Evolutionary conservation across 2,329 filamentous ascomycete species (phyloP).

Genomic region (Fusarium dimerum): DNA sequence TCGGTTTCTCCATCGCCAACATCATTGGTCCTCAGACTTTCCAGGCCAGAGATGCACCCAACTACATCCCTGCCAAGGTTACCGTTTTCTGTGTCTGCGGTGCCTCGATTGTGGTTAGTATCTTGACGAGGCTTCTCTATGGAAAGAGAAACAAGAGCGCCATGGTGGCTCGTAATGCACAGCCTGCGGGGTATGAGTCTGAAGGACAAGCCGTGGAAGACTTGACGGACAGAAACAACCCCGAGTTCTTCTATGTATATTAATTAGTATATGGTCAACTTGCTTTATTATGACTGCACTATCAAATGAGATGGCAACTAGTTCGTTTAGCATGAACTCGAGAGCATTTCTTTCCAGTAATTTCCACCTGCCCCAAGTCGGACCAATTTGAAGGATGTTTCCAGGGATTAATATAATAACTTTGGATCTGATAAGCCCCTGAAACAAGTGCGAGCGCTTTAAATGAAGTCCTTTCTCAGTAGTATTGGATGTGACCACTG

Average conservation of each 20-base stretch:
- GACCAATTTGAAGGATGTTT: no score
- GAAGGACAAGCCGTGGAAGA: neutral
- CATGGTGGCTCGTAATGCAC: neutral
- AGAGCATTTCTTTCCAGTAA: no score
- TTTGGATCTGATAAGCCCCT: no score
- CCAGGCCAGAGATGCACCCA: constrained; percentile 44
- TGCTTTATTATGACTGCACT: no score
- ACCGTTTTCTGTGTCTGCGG: constrained; percentile 9
- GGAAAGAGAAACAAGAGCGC: constrained; percentile 10
- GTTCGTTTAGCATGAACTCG: no score
- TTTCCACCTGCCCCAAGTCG: no score
- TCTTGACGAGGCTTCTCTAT: constrained; percentile 14
- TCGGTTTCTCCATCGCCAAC: constrained; percentile 10
- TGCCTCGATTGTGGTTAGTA: constrained; percentile 10
- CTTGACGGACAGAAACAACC: constrained; percentile 12
- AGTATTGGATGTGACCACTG: no score
- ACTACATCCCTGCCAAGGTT: constrained; percentile 53
- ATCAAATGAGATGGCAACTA: no score
- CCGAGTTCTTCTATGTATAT: constrained; percentile 14
- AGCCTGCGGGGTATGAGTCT: neutral
- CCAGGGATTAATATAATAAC: no score
- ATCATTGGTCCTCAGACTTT: constrained; percentile 24
- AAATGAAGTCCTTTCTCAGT: no score
- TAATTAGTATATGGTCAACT: neutral
- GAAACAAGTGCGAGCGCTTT: no score